These are phyloP conservation scores for Diaporthe vexans DNA, from an alignment of 2,329 filamentous ascomycete species.

Conservation along the genomic window DNA sequence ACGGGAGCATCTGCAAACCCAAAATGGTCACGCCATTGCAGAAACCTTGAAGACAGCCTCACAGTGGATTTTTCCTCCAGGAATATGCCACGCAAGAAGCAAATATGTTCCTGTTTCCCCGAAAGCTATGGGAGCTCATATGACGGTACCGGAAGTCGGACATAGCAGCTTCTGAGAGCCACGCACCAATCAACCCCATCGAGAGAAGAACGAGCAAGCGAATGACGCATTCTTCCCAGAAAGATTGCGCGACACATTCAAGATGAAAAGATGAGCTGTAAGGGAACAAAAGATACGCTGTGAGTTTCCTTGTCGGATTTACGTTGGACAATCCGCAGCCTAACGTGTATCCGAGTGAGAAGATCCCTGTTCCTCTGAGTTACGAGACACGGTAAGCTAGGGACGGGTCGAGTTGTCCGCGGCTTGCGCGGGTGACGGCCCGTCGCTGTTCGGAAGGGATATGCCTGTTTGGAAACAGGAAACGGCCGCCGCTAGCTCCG, in stretches of 20 bases:
- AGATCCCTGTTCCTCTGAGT: background rate
- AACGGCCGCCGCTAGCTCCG: background rate
- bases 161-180: background rate
- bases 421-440: background rate
- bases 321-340: background rate
- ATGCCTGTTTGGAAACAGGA: background rate
- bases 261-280: background rate
- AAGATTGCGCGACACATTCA: background rate
- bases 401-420: slow-evolving; percentile 5
- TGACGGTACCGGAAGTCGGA: background rate
- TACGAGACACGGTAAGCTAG: background rate
- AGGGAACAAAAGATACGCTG: slow-evolving; percentile 1
- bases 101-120: background rate
- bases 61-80: background rate
- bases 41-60: background rate
- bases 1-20: slow-evolving; percentile 23
- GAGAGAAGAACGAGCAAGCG: background rate
- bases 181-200: background rate
- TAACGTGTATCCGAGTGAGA: background rate
- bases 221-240: background rate
- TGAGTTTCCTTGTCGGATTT: slow-evolving; percentile 3
- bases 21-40: slow-evolving; percentile 10
- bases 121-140: background rate
- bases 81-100: background rate
- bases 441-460: background rate